Conservation (phyloP, 805 yeast genomes). For the Ogataea glucozyma region DNA sequence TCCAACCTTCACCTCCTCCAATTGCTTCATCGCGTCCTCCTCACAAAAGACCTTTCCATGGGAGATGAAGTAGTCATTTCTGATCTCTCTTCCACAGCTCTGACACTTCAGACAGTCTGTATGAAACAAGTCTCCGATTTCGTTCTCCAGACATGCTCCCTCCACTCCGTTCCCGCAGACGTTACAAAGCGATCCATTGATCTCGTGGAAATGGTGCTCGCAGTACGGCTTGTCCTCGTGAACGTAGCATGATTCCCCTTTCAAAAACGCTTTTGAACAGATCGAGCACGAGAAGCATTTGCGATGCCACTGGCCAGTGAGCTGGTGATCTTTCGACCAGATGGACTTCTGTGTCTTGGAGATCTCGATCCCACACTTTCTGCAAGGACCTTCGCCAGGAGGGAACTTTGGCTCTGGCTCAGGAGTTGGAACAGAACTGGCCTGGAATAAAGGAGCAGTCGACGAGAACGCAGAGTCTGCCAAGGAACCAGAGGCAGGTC, state of each 20-base stretch:
- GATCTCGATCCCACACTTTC: conserved; percentile 64
- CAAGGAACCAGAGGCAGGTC: conserved; percentile 1
- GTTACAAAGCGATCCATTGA: conserved; percentile 74
- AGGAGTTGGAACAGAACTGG: background rate
- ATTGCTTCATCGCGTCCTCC: conserved; percentile 31
- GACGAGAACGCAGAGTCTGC: conserved; percentile 3
- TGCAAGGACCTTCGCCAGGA: conserved; percentile 80
- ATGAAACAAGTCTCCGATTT: conserved; percentile 72
- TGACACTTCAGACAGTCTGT: conserved; percentile 68
- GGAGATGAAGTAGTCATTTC: conserved; percentile 55
- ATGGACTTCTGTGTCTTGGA: conserved; percentile 57
- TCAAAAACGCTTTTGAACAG: conserved; percentile 60
- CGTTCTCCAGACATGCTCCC: conserved; percentile 86
- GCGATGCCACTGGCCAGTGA: conserved; percentile 94
- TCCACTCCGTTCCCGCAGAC: conserved; percentile 77
- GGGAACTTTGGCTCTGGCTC: conserved; percentile 30
- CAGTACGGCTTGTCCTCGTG: conserved; percentile 81
- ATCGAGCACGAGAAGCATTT: conserved; percentile 74
- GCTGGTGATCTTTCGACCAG: conserved; percentile 80
- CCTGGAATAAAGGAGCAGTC: conserved; percentile 3
- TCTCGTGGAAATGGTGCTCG: conserved; percentile 69
- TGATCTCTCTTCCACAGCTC: conserved; percentile 53
- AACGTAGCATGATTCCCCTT: conserved; percentile 70
- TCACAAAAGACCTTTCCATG: conserved; percentile 56
- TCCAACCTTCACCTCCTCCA: conserved; percentile 12